phyloP scores from a whole-genome alignment of 129 eudicot genomes.

The Flaveria bidentis region DNA sequence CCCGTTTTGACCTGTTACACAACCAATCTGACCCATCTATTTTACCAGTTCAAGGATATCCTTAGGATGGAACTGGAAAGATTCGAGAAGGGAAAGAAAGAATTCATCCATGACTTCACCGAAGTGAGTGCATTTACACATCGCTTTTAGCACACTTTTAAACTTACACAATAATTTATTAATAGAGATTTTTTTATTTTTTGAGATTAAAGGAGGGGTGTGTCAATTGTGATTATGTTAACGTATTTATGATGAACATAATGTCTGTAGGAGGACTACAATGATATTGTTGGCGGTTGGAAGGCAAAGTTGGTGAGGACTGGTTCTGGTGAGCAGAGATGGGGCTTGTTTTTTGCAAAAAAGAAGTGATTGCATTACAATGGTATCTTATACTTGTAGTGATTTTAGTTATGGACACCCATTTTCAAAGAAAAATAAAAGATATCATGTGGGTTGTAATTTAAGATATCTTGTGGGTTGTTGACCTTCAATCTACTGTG shows the following conservation, averaged over 20 bases:
- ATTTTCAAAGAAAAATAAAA: background rate
- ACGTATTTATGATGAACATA: conserved; percentile 11
- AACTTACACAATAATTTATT: background rate
- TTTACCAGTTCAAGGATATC: conserved; percentile 66
- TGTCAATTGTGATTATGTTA: background rate
- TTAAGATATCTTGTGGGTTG: no score
- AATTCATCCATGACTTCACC: conserved; percentile 74
- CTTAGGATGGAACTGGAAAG: conserved; percentile 70
- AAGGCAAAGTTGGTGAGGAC: conserved; percentile 80
- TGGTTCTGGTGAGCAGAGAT: conserved; percentile 83
- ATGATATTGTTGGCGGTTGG: conserved; percentile 99
- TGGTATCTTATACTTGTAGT: background rate
- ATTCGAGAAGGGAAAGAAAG: conserved; percentile 77
- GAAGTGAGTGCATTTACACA: conserved; percentile 50
- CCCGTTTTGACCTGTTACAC: background rate
- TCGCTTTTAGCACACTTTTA: background rate
- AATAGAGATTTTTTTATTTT: no score
- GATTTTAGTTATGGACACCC: background rate
- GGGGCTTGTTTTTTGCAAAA: conserved; percentile 86
- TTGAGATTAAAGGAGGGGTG: no score
- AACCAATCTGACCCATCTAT: background rate
- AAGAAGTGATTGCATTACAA: conserved; percentile 46
- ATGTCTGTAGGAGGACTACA: conserved; percentile 71
- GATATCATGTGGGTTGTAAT: background rate
- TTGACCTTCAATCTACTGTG: no score